Evolutionary conservation across 1,284 basidiomycete genomes (phyloP), one percentile per base, ranked within the genome.

Genomic region (Ganoderma boninense): DNA sequence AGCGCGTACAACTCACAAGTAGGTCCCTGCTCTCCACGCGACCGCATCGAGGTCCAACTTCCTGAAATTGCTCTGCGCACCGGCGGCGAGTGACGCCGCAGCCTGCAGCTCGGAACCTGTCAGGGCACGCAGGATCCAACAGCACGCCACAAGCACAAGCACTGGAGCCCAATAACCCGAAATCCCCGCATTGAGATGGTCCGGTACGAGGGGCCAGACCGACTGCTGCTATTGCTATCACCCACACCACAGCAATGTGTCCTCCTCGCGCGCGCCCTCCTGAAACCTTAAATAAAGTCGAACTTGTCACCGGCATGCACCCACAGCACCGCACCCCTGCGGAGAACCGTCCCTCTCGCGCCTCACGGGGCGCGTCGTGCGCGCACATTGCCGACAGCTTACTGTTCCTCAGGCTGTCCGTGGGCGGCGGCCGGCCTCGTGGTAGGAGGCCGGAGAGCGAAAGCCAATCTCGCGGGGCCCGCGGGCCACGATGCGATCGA

Each of bases 381-480:
- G 54, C 10, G 10, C 23, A 14, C 18, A 32, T 11, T 57, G 54
- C 29, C 18, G 54, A 57, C 32, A 57, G 29, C 16, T 29, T 57
- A 35, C 54, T 32, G 29, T 32, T 2, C 29, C 29, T 32, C 29
- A 32, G 29, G 29, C 54, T 35, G 54, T 29, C 54, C 29, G 4
- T 20, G 29, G 16, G 16, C 32, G 43, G 43, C 62, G 44, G 62
- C 62, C 62, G 43, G 62, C 62, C 62, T 46, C 32, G 43, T 44
- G 20, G 42, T 64, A 62, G 59, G 64, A 65, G 68, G 64, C 64
- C 57, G 43, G 44, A 62, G 35, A 60, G 44, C 68, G 46, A 60
- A 62, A 65, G 64, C 49, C 56, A 65, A 69, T 69, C 63, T 13
- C 35, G 52, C 52, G 29, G 54, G 54, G 14, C 32, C 54, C 29